These are phyloP conservation scores for Cordyceps cicadae DNA, from an alignment of 2,329 filamentous ascomycete genomes.

Conservation along the genomic window DNA sequence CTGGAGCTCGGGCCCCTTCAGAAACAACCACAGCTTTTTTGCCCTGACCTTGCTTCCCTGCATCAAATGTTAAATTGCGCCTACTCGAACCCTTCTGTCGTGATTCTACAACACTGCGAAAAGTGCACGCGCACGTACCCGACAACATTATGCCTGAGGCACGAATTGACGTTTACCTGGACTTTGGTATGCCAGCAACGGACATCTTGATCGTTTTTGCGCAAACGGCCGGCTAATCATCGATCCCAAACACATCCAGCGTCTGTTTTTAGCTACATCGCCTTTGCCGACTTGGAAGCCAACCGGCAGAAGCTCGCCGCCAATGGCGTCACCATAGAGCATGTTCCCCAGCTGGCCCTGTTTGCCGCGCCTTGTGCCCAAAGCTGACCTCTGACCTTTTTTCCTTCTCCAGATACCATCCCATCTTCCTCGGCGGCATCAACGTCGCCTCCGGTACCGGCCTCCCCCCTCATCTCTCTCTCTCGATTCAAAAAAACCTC, in stretches of 20 bases:
- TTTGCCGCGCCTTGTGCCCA: background rate
- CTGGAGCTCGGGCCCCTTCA: background rate
- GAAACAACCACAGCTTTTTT: background rate
- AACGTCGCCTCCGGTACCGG: slow-evolving; percentile 48
- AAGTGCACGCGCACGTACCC: too few species aligned
- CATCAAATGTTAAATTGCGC: background rate
- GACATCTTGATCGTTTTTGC: background rate
- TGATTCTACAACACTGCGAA: background rate
- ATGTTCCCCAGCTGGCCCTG: slow-evolving; percentile 19
- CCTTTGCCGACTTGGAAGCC: slow-evolving; percentile 48
- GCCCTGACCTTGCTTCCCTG: background rate
- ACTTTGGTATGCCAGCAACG: slow-evolving; percentile 46
- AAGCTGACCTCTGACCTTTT: background rate
- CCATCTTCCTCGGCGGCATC: slow-evolving; percentile 63
- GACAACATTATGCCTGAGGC: slow-evolving; percentile 43
- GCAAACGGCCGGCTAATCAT: background rate
- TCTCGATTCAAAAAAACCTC: too few species aligned
- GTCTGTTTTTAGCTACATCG: slow-evolving; percentile 53
- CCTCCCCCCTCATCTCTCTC: background rate
- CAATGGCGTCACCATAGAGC: slow-evolving; percentile 60
- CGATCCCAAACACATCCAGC: slow-evolving; percentile 33
- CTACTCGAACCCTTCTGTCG: background rate
- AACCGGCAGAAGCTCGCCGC: slow-evolving; percentile 46
- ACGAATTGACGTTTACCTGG: slow-evolving; percentile 58
- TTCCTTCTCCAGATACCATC: slow-evolving; percentile 48